Evolutionary conservation across 2,329 filamentous ascomycete species (phyloP).

Genomic region (Leptographium galeiforme): DNA sequence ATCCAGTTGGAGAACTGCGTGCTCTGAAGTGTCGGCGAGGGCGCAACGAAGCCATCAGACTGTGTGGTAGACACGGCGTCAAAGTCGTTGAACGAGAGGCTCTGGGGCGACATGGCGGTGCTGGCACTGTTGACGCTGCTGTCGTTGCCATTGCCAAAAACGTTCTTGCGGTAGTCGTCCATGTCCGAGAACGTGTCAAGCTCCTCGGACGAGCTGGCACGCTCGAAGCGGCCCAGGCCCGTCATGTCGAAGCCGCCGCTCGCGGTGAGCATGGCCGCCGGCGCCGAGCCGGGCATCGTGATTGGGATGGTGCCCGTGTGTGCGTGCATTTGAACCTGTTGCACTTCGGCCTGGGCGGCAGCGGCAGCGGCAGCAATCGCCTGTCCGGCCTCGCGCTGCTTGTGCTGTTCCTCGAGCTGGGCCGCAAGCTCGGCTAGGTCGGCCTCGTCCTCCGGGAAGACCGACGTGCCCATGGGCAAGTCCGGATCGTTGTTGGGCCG

Average conservation of each 20-base stretch:
- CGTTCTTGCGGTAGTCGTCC: conserved; percentile 36
- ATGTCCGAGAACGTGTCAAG: conserved; percentile 41
- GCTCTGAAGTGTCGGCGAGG: conserved; percentile 17
- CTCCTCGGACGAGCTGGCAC: conserved; percentile 40
- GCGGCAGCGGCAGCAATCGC: conserved; percentile 13
- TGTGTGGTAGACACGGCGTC: conserved; percentile 17
- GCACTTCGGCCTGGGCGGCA: conserved; percentile 8
- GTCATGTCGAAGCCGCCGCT: conserved; percentile 15
- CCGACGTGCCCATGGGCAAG: conserved; percentile 36
- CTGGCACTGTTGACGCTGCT: conserved; percentile 20
- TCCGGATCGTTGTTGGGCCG: conserved; percentile 48
- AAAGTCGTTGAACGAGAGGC: conserved; percentile 33
- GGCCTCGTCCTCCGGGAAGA: conserved; percentile 49
- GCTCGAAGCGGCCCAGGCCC: conserved; percentile 23
- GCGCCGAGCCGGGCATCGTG: conserved; percentile 1
- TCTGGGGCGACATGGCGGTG: conserved; percentile 40
- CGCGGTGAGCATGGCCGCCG: conserved; percentile 9
- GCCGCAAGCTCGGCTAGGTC: conserved; percentile 42
- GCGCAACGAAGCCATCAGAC: conserved; percentile 8
- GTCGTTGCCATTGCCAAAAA: conserved; percentile 25
- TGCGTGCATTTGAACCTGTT: conserved; percentile 3
- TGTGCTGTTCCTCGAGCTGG: conserved; percentile 36
- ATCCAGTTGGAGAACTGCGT: conserved; percentile 21
- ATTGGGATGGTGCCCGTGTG: not conserved
- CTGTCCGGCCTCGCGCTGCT: conserved; percentile 23